Conservation (phyloP, 1,284 basidiomycete species). For the Cystobasidiaceae sp. region DNA sequence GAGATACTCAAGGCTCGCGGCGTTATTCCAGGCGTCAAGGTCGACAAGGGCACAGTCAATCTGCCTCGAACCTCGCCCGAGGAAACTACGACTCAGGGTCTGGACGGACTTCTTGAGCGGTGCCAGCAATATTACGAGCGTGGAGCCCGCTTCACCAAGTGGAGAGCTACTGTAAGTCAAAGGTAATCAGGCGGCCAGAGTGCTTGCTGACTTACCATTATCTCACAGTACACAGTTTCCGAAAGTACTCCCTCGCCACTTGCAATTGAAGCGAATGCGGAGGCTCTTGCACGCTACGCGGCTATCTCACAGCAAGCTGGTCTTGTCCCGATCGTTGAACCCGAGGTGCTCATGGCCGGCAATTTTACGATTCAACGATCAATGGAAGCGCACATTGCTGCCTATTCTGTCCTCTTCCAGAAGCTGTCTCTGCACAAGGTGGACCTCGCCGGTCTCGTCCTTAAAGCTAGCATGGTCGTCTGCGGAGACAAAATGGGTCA, state of each 20-base stretch:
- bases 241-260: slow-evolving; percentile 48
- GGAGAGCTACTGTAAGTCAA: slow-evolving; percentile 49
- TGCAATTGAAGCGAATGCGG: slow-evolving; percentile 52
- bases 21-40: slow-evolving; percentile 54
- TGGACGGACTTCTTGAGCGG: slow-evolving; percentile 52
- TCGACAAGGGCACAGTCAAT: slow-evolving; percentile 54
- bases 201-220: not conserved
- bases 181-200: slow-evolving; percentile 38
- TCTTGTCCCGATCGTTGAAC: slow-evolving; percentile 55
- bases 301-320: slow-evolving; percentile 54
- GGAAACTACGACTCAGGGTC: slow-evolving; percentile 54
- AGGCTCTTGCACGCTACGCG: slow-evolving; percentile 52
- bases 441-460: slow-evolving; percentile 41
- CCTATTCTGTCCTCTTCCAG: slow-evolving; percentile 54
- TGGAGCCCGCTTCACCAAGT: slow-evolving; percentile 56
- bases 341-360: slow-evolving; percentile 54
- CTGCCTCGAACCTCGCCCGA: slow-evolving; percentile 47
- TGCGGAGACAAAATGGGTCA: slow-evolving; percentile 51
- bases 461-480: slow-evolving; percentile 56
- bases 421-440: slow-evolving; percentile 26
- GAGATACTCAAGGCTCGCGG: slow-evolving; percentile 50
- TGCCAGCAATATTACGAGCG: slow-evolving; percentile 51
- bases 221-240: slow-evolving; percentile 48
- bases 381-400: slow-evolving; percentile 52
- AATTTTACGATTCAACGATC: slow-evolving; percentile 53